These are phyloP conservation scores for Hsuehochloa calcarea DNA, from an alignment of 176 grass and related monocot species.

Conservation along the genomic window DNA sequence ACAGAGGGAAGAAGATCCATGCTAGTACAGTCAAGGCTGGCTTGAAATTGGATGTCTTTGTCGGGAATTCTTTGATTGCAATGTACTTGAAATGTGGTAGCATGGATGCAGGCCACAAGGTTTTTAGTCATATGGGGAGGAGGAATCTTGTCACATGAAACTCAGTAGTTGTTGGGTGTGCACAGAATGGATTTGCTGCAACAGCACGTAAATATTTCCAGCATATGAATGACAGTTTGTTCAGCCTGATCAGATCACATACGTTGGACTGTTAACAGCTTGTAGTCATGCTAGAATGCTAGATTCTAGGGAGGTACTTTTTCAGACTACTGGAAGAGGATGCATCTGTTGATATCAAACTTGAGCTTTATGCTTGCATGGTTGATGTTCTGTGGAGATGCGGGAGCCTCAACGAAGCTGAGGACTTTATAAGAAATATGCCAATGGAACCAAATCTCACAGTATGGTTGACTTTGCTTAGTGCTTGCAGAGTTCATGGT, in stretches of 20 bases:
- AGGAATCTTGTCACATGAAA: conserved; percentile 62
- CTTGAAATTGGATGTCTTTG: conserved; percentile 46
- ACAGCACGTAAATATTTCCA: conserved; percentile 36
- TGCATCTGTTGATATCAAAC: conserved; percentile 36
- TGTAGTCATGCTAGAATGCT: conserved; percentile 55
- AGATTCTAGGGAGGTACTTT: conserved; percentile 39
- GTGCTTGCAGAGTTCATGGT: conserved; percentile 42
- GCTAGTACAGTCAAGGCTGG: conserved; percentile 38
- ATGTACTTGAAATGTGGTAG: conserved; percentile 58
- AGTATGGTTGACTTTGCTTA: conserved; percentile 50
- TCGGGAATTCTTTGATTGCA: conserved; percentile 46
- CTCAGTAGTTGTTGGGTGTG: conserved; percentile 51
- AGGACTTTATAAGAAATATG: conserved; percentile 46
- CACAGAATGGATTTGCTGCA: conserved; percentile 49
- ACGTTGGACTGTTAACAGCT: conserved; percentile 48
- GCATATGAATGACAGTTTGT: conserved; percentile 37
- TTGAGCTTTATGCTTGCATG: conserved; percentile 59
- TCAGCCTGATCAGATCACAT: conserved; percentile 54
- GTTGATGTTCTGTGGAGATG: conserved; percentile 57
- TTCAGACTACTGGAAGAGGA: conserved; percentile 47
- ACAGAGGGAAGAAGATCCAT: conserved; percentile 54
- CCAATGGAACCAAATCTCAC: conserved; percentile 44
- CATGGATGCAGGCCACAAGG: conserved; percentile 38
- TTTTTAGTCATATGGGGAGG: conserved; percentile 42
- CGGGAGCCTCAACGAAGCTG: conserved; percentile 44